Base-by-base conservation (phyloP, 2,329 filamentous ascomycete species). In the Akanthomyces muscarius region DNA sequence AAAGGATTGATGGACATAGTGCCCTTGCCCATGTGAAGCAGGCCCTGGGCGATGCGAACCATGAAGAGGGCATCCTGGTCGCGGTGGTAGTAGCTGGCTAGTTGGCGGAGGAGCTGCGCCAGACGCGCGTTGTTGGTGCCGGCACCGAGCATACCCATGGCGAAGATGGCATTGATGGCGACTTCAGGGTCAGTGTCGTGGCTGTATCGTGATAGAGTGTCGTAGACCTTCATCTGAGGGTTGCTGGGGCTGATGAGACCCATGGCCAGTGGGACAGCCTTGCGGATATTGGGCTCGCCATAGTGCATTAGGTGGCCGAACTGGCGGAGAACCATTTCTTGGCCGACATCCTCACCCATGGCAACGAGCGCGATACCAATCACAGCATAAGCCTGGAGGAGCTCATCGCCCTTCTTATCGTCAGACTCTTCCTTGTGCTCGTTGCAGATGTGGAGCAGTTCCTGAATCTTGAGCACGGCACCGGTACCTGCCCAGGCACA, bases 271-370 rank as follows among this genome's bases (percentile, higher is more conserved):
- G 95, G 95, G 36, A 99, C 95, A 23, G 93, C 94, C 73, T 95
- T 95, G 66, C 95, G 90, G 70, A 99, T 99, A 74, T 99, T 98
- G 73, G 93, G 85, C 76, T 97, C 94, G 67, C 96, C 95, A 72
- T 99, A 99, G 79, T 99, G 95, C 95, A 99, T 99, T 65, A 99
- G 83, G 75, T 99, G 95, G 56, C 93, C 95, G 71, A 99, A 98
- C 73, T 97, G 95, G 64, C 95, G 89, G 47, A 99, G 84, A 13
- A 98, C 93, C 95, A 99, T 99, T 74, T 99, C 95, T 75, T 99
- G 95, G 5, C 96, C 96, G 63, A 99, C 89, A 64, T 99, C 96
- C 75, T 99, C 95, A 65, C 95, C 95, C 95, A 99, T 99, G 18
- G 94, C 89, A 63, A 99, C 95, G 61, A 99, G 81, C 14, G 92